These are phyloP conservation scores for Priceomyces haplophilus DNA, from an alignment of 805 yeast species.

Conservation along the genomic window DNA sequence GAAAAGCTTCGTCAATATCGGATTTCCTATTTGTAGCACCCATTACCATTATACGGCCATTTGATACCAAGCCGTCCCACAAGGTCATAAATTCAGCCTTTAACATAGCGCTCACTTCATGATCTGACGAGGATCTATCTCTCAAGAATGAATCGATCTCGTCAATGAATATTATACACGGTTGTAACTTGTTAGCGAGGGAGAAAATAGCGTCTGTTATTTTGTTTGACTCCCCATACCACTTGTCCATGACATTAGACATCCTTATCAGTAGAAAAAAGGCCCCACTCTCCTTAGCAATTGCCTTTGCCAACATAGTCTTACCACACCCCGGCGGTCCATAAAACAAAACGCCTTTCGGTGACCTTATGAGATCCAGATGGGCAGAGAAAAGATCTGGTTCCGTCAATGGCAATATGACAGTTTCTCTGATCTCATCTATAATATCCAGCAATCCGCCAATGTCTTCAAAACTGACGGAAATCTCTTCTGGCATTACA, in stretches of 20 bases:
- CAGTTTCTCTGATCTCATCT: constrained; percentile 83
- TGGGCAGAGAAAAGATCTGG: constrained; percentile 74
- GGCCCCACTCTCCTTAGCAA: constrained; percentile 89
- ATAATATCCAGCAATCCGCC: constrained; percentile 86
- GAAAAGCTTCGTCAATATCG: constrained; percentile 89
- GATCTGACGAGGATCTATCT: constrained; percentile 80
- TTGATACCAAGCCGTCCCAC: constrained; percentile 87
- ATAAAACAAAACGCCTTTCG: constrained; percentile 86
- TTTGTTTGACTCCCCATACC: constrained; percentile 97
- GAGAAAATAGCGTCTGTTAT: constrained; percentile 91
- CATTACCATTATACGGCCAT: constrained; percentile 78
- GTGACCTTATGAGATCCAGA: constrained; percentile 73
- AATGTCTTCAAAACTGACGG: constrained; percentile 71
- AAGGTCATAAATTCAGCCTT: constrained; percentile 97
- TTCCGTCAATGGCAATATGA: constrained; percentile 73
- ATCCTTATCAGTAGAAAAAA: constrained; percentile 86
- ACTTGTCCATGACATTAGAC: constrained; percentile 94
- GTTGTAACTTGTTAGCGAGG: constrained; percentile 83
- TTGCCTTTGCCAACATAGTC: constrained; percentile 94
- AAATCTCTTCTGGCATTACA: constrained; percentile 80
- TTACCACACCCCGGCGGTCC: constrained; percentile 99
- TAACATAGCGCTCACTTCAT: constrained; percentile 90
- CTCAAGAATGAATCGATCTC: constrained; percentile 94
- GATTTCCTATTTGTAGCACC: constrained; percentile 94
- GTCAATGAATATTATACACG: constrained; percentile 92